A percentile compares a stretch with the other conserved stretches of the same genome.
phyloP scores from a whole-genome alignment of 176 grass and related monocot genomes.

The Oryza rufipogon region DNA sequence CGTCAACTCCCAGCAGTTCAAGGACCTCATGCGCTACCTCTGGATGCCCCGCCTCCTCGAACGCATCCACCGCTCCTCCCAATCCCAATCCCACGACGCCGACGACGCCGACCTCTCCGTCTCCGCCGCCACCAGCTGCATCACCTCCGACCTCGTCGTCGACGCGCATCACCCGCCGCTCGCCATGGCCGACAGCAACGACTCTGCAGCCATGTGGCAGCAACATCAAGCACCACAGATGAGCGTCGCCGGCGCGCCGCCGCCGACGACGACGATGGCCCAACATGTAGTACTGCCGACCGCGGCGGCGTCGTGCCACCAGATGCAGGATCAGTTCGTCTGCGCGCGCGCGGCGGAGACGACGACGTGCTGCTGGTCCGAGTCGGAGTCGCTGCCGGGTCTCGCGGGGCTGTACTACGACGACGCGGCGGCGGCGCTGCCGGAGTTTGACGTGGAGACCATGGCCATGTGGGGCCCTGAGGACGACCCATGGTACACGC shows the following conservation, averaged over 20 bases:
- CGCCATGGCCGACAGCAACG: neutral
- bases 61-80: slow-evolving; percentile 45
- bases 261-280: neutral
- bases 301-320: neutral
- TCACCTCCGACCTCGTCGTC: neutral
- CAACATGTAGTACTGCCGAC: neutral
- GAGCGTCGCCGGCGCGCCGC: neutral
- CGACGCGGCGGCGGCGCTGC: slow-evolving; percentile 34
- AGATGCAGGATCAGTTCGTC: neutral
- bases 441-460: slow-evolving; percentile 51
- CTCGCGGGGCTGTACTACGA: slow-evolving; percentile 30
- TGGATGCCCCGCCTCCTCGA: slow-evolving; percentile 94
- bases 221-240: neutral
- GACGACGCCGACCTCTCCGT: neutral
- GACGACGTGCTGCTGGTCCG: slow-evolving; percentile 44
- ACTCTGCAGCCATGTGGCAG: neutral
- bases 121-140: too few species aligned
- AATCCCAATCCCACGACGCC: neutral
- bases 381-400: slow-evolving; percentile 52
- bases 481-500: slow-evolving; percentile 54
- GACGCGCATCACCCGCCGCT: too few species aligned
- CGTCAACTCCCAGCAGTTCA: slow-evolving; percentile 87
- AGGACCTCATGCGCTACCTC: slow-evolving; percentile 82
- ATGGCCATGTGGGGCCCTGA: slow-evolving; percentile 63
- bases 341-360: neutral